A percentile compares a stretch with the other conserved stretches of the same genome.
These are phyloP conservation scores for Cornus suecica DNA, from an alignment of 148 eudicot genomes.

Conservation along the genomic window DNA sequence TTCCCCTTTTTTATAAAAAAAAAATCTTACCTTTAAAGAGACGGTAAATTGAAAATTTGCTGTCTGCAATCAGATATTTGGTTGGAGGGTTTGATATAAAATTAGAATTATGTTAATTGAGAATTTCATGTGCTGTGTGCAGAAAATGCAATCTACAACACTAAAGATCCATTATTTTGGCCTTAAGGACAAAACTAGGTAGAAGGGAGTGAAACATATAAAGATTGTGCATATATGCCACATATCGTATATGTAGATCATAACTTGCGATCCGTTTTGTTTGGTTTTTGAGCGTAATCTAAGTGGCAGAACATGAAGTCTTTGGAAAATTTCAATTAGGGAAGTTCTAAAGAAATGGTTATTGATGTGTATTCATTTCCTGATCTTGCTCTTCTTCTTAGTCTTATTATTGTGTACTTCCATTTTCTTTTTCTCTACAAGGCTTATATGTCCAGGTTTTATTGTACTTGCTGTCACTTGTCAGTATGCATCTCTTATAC, in stretches of 20 bases:
- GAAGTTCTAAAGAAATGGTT: too few species aligned
- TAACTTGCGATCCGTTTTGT: background rate
- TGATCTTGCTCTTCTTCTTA: too few species aligned
- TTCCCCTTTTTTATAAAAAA: too few species aligned
- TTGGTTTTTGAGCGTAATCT: background rate
- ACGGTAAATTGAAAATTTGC: background rate
- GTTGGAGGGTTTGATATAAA: background rate
- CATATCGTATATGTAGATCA: background rate
- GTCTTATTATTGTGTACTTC: background rate
- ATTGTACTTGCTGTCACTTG: background rate
- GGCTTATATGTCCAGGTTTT: background rate
- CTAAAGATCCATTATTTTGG: background rate
- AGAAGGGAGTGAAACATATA: background rate
- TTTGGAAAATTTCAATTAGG: background rate
- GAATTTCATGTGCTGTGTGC: background rate
- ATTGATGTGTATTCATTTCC: too few species aligned
- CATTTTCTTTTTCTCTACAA: conserved; percentile 1
- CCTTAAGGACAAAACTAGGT: background rate
- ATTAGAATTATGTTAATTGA: background rate
- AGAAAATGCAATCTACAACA: background rate
- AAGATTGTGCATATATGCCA: background rate
- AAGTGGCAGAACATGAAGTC: conserved; percentile 4
- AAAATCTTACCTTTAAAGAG: too few species aligned
- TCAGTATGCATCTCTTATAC: background rate
- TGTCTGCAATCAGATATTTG: background rate